phyloP scores from a whole-genome alignment of 768 basidiomycete species.

The Phlegmacium glaucopus region DNA sequence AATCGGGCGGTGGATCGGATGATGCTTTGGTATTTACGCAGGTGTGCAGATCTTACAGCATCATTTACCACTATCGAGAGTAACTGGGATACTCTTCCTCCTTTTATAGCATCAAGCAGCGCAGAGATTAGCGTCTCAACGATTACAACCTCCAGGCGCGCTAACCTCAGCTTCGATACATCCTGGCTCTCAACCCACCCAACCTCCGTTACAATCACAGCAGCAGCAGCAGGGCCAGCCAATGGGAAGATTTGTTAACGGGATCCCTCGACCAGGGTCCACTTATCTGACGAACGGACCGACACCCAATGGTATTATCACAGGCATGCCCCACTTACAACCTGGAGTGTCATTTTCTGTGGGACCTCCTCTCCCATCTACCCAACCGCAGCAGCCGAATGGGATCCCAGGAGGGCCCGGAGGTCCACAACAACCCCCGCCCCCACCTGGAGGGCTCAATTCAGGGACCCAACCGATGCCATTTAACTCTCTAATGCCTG shows the following conservation, averaged over 20 bases:
- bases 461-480: slow-evolving; percentile 13
- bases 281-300: slow-evolving; percentile 6
- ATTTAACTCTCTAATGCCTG: slow-evolving; percentile 13
- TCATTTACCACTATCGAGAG: slow-evolving; percentile 12
- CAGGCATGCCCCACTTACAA: slow-evolving; percentile 15
- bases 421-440: slow-evolving; percentile 23
- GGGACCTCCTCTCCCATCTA: slow-evolving; percentile 1
- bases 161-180: slow-evolving; percentile 16
- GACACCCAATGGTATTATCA: slow-evolving; percentile 21
- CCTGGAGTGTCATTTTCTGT: slow-evolving; percentile 25
- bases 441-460: slow-evolving; percentile 23
- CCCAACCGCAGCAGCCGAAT: slow-evolving; percentile 31
- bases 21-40: slow-evolving; percentile 72
- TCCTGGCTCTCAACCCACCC: slow-evolving; percentile 14
- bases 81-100: slow-evolving; percentile 4
- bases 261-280: slow-evolving; percentile 14
- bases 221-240: slow-evolving; percentile 22
- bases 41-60: slow-evolving; percentile 36
- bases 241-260: slow-evolving; percentile 14
- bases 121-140: slow-evolving; percentile 27
- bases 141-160: slow-evolving; percentile 13
- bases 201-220: slow-evolving; percentile 5
- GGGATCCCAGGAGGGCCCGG: slow-evolving; percentile 38
- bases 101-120: slow-evolving; percentile 18
- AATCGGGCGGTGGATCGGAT: slow-evolving; percentile 64